Percentiles rank a stretch among this genome's conserved stretches.
These are phyloP conservation scores for Drosera capensis DNA, from an alignment of 148 eudicot species.

Conservation along the genomic window DNA sequence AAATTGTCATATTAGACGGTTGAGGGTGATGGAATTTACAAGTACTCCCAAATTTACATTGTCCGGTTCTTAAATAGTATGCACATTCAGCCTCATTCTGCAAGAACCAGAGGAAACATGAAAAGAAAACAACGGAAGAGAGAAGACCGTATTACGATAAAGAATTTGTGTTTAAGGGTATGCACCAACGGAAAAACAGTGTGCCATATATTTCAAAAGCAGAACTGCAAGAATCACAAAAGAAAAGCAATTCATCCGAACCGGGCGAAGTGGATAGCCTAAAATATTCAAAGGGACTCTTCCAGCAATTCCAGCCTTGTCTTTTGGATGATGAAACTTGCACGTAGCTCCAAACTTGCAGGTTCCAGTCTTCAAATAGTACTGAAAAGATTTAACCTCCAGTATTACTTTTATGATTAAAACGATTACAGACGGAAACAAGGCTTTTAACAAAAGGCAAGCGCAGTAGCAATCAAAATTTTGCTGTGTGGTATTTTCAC, in stretches of 20 bases:
- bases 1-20: slow-evolving; percentile 58
- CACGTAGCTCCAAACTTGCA: slow-evolving; percentile 96
- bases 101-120: not conserved
- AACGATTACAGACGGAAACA: not conserved
- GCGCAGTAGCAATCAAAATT: too few relatives aligned
- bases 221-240: not conserved
- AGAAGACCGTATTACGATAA: not conserved
- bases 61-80: slow-evolving; percentile 86
- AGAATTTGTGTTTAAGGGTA: slow-evolving; percentile 4
- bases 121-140: not conserved
- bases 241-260: slow-evolving; percentile 10
- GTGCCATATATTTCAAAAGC: not conserved
- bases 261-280: slow-evolving; percentile 98
- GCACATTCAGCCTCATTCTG: slow-evolving; percentile 82
- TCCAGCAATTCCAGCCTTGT: slow-evolving; percentile 88
- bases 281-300: slow-evolving; percentile 64
- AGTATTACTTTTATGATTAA: not conserved
- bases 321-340: slow-evolving; percentile 95
- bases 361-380: slow-evolving; percentile 82
- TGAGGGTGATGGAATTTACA: slow-evolving; percentile 98
- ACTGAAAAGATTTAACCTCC: slow-evolving; percentile 33
- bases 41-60: slow-evolving; percentile 86
- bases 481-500: too few relatives aligned
- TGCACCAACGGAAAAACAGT: not conserved
- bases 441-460: not conserved